These are phyloP conservation scores for Neofusicoccum ribis DNA, from an alignment of 2,329 filamentous ascomycete genomes.

Conservation along the genomic window DNA sequence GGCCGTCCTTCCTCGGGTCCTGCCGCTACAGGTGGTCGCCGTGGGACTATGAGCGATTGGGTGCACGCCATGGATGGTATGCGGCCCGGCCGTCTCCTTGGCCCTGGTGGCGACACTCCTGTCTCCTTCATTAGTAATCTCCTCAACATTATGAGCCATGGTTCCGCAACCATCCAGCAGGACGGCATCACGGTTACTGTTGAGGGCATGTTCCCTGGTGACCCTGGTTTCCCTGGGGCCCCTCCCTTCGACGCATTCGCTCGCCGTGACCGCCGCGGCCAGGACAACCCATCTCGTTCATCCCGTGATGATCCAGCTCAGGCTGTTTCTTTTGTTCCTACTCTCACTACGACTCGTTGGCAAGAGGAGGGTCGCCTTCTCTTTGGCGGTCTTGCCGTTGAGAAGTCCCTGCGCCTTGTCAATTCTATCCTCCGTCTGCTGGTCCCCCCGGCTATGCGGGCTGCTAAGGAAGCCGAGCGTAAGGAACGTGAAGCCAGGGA, in stretches of 20 bases:
- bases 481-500: constrained; percentile 55
- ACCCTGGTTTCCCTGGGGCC: constrained; percentile 21
- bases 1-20: constrained; percentile 35
- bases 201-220: constrained; percentile 46
- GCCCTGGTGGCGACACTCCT: constrained; percentile 46
- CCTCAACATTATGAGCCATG: constrained; percentile 55
- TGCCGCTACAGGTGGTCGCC: constrained; percentile 2
- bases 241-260: constrained; percentile 25
- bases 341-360: constrained; percentile 76
- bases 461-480: constrained; percentile 72
- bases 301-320: constrained; percentile 64
- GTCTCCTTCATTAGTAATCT: constrained; percentile 60
- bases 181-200: constrained; percentile 36
- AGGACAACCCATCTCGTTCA: constrained; percentile 34
- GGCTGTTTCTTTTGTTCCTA: constrained; percentile 72
- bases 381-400: constrained; percentile 68
- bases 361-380: constrained; percentile 86
- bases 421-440: constrained; percentile 71
- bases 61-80: constrained; percentile 52
- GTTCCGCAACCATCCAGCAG: constrained; percentile 44
- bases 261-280: constrained; percentile 33
- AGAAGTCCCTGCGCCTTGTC: constrained; percentile 68
- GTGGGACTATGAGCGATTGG: constrained; percentile 40
- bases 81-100: constrained; percentile 45
- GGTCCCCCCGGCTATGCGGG: constrained; percentile 80